phyloP scores from a whole-genome alignment of 129 eudicot species.

The Solidago caesia region DNA sequence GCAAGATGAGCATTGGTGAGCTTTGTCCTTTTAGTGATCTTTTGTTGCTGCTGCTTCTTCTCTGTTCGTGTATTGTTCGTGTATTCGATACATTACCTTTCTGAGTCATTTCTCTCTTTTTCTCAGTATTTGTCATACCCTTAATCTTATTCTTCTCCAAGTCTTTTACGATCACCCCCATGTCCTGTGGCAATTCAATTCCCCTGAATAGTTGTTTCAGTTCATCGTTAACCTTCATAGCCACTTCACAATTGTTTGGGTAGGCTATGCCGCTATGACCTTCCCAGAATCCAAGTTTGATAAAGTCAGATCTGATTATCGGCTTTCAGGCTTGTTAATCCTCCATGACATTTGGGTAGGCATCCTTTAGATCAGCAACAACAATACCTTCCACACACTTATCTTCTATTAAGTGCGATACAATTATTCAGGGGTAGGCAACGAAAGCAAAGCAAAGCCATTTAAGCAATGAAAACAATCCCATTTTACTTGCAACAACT shows the following conservation, averaged over 20 bases:
- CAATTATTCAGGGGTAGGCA: no score
- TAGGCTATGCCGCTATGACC: conserved; percentile 79
- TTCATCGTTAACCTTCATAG: conserved; percentile 63
- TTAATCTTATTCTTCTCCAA: conserved; percentile 84
- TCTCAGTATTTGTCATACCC: conserved; percentile 80
- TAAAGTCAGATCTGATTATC: conserved; percentile 66
- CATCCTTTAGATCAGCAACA: conserved; percentile 73
- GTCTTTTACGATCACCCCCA: conserved; percentile 72
- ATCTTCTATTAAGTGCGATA: neutral
- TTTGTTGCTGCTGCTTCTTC: conserved; percentile 63
- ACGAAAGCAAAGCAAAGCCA: no score
- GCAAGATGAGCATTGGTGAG: conserved; percentile 88
- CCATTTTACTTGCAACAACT: no score
- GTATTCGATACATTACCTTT: conserved; percentile 39
- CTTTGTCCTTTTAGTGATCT: conserved; percentile 76
- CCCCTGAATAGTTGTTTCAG: conserved; percentile 54
- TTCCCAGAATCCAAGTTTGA: conserved; percentile 75
- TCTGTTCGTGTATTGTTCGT: no score
- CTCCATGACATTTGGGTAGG: conserved; percentile 77
- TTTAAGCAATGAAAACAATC: no score
- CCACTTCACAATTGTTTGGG: conserved; percentile 68
- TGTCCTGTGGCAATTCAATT: conserved; percentile 71
- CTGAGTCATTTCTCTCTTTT: conserved; percentile 77
- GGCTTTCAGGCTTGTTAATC: conserved; percentile 68
- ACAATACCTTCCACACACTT: conserved; percentile 61